These are phyloP conservation scores for Colletotrichum eleusines DNA, from an alignment of 2,329 filamentous ascomycete species.

Conservation along the genomic window DNA sequence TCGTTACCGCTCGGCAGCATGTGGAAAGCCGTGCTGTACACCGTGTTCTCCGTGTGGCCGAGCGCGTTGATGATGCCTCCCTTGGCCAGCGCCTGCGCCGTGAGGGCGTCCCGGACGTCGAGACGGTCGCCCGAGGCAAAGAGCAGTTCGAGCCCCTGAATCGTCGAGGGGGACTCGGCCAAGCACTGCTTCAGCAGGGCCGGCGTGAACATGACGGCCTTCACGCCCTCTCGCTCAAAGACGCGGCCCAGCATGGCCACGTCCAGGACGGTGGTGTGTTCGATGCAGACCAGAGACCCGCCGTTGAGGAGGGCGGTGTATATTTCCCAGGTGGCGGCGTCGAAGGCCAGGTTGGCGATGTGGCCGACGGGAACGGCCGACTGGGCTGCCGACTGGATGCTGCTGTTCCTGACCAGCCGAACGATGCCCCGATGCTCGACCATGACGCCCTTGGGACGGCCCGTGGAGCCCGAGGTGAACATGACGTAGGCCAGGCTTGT, in stretches of 20 bases:
- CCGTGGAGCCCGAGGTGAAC: conserved; percentile 65
- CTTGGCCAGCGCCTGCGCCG: too few species aligned
- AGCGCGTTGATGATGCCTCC: conserved; percentile 20
- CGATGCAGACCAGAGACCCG: conserved; percentile 42
- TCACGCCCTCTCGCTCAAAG: conserved; percentile 48
- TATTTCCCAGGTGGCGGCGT: conserved; percentile 43
- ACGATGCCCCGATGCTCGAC: conserved; percentile 40
- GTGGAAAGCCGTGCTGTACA: not conserved
- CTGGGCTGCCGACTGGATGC: conserved; percentile 13
- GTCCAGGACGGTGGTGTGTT: conserved; percentile 39
- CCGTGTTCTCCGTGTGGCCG: conserved; percentile 42
- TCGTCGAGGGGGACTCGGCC: conserved; percentile 47
- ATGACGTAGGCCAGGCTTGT: conserved; percentile 53
- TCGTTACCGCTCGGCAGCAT: not conserved
- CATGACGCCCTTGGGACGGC: conserved; percentile 63
- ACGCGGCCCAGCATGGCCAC: too few species aligned
- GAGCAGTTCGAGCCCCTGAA: conserved; percentile 51
- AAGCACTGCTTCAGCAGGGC: conserved; percentile 39
- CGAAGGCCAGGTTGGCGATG: conserved; percentile 43
- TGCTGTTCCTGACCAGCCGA: conserved; percentile 21
- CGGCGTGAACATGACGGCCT: conserved; percentile 48
- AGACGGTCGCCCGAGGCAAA: conserved; percentile 45
- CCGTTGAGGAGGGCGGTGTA: conserved; percentile 43
- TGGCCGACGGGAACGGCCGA: not conserved
- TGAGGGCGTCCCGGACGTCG: too few species aligned